Conservation (phyloP, 495 filamentous ascomycete genomes). For the Penicillium herquei region DNA sequence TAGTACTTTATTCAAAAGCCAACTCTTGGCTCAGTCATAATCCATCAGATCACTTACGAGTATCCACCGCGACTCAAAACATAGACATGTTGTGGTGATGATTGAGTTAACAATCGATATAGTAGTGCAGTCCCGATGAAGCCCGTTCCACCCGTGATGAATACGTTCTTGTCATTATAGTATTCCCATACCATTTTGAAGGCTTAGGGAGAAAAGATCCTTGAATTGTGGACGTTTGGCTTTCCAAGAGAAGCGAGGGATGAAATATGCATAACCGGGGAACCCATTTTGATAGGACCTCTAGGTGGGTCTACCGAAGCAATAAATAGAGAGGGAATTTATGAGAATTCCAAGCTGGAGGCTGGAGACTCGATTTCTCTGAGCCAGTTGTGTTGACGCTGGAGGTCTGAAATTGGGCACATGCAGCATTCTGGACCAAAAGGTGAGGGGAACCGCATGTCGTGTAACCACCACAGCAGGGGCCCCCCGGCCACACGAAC, state of each 20-base stretch:
- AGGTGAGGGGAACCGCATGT: slow-evolving; percentile 15
- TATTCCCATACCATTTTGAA: slow-evolving; percentile 28
- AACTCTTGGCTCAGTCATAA: neutral
- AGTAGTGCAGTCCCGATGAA: slow-evolving; percentile 24
- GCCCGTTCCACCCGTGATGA: slow-evolving; percentile 24
- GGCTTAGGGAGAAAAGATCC: neutral
- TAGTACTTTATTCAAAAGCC: neutral
- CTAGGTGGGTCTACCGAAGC: slow-evolving; percentile 5
- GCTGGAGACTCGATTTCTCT: neutral
- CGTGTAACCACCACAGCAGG: slow-evolving; percentile 17
- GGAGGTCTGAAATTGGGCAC: slow-evolving; percentile 1
- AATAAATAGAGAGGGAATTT: slow-evolving; percentile 2
- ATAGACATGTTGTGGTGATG: slow-evolving; percentile 22
- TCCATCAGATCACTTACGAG: slow-evolving; percentile 10
- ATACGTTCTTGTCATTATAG: slow-evolving; percentile 24
- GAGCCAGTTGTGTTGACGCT: neutral
- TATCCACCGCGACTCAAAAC: slow-evolving; percentile 25
- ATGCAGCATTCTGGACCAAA: slow-evolving; percentile 16
- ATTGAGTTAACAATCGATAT: slow-evolving; percentile 21
- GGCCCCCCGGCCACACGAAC: slow-evolving; percentile 7
- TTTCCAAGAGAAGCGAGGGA: slow-evolving; percentile 7
- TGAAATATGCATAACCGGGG: neutral
- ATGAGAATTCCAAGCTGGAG: neutral
- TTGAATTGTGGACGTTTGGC: neutral
- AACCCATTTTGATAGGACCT: neutral